Evolutionary conservation across 2,329 filamentous ascomycete genomes (phyloP).

Genomic region (Whalleya microplaca): DNA sequence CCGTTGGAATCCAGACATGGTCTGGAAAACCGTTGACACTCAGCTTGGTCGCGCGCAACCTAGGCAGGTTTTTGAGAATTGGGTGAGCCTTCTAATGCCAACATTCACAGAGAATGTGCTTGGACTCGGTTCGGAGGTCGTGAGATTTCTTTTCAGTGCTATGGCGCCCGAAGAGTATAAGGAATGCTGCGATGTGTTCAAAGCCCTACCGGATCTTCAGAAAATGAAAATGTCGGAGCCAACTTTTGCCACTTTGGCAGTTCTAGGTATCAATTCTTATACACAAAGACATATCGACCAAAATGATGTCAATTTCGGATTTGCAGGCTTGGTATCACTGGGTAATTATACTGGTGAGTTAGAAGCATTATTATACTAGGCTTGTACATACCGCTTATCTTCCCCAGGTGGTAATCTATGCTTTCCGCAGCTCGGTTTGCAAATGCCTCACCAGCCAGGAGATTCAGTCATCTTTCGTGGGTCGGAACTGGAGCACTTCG

Average conservation of each 20-base stretch:
- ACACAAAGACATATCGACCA: constrained; percentile 11
- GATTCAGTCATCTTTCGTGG: constrained; percentile 12
- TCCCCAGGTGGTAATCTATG: constrained; percentile 10
- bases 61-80: constrained; percentile 1
- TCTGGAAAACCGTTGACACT: constrained; percentile 1
- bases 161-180: constrained; percentile 7
- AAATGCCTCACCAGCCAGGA: constrained; percentile 8
- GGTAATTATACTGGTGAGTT: constrained; percentile 11
- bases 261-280: constrained; percentile 10
- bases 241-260: constrained; percentile 7
- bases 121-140: constrained; percentile 8
- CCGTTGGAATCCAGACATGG: neutral
- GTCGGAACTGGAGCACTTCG: constrained; percentile 15
- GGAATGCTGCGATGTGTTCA: constrained; percentile 5
- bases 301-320: constrained; percentile 13
- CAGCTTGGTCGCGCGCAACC: neutral
- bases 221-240: constrained; percentile 7
- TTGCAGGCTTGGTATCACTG: constrained; percentile 8
- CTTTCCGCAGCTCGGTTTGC: constrained; percentile 8
- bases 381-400: neutral
- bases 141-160: constrained; percentile 5
- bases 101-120: constrained; percentile 2
- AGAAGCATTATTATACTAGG: neutral
- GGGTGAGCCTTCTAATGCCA: neutral
- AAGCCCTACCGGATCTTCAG: neutral